Base-by-base conservation (phyloP, 2,329 filamentous ascomycete genomes). In the Phaeosphaeria sp. region DNA sequence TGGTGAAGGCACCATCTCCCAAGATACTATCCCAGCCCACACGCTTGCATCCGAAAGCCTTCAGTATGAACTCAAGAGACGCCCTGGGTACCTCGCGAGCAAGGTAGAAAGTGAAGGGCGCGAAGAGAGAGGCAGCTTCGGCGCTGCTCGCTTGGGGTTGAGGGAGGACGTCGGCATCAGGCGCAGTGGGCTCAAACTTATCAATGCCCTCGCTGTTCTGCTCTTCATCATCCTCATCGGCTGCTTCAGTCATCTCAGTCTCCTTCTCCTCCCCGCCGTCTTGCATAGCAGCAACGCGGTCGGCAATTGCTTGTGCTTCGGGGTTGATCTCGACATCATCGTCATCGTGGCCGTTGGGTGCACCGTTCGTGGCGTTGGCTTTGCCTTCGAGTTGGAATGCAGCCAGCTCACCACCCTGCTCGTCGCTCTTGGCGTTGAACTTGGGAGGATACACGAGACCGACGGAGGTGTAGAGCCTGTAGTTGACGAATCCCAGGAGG, bases 361-460 rank as follows among this genome's bases (percentile, higher is more conserved):
- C 65, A 22, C 59, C 68, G 21, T 72, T 67, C 6, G 60, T 59
- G 39, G 78, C 79, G 27, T 84, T 75, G 53, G 87, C 83, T 70
- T 88, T 91, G 62, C 91, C 91, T 79, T 98, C 93, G 3, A 99
- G 84, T 27, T 91, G 92, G 80, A 98, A 97, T 24, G 95, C 95
- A 22, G 89, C 91, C 46, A 99, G 84, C 78, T 97, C 95, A 46
- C 90, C 95, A 60, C 92, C 93, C 71, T 91, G 87, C 75, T 97
- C 93, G 73, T 98, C 95, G 80, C 91, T 94, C 74, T 84, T 84
- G 67, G 87, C 83, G 75, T 97, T 92, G 71, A 98, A 98, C 78
- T 93, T 97, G 60, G 95, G 95, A 18, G 95, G 95, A 75, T 99
- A 99, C 56, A 97, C 92, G 61, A 99, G 82, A 8, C 95, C 95